Percentiles rank a stretch among this genome's conserved stretches.
Conservation (phyloP, 495 filamentous ascomycete genomes). For the Neurospora tetraspora region DNA sequence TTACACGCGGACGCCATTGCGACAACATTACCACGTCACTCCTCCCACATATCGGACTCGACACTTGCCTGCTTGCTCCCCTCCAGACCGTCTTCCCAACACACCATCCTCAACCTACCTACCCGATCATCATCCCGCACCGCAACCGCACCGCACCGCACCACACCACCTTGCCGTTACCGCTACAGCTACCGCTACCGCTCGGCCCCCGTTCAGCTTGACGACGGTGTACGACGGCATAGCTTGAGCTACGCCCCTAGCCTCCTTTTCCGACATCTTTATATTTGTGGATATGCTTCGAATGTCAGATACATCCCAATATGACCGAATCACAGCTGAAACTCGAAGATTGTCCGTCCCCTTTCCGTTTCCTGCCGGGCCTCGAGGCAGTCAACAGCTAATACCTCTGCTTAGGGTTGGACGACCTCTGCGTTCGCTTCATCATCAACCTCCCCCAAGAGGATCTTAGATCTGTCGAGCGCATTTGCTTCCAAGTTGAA, state of each 20-base stretch:
- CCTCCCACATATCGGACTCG: background rate
- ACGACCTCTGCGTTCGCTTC: constrained; percentile 91
- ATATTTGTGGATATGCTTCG: constrained; percentile 22
- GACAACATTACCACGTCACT: background rate
- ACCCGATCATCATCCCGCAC: constrained; percentile 1
- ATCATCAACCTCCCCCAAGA: constrained; percentile 90
- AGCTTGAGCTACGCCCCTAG: background rate
- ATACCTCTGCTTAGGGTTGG: constrained; percentile 55
- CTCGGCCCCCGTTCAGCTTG: background rate
- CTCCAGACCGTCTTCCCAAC: background rate
- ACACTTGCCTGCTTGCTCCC: background rate
- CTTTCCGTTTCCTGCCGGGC: background rate
- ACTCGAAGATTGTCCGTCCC: constrained; percentile 73
- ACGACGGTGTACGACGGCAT: background rate
- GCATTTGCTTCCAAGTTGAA: constrained; percentile 96
- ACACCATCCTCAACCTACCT: background rate
- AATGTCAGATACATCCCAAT: constrained; percentile 24
- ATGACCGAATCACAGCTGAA: constrained; percentile 76
- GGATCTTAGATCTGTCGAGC: constrained; percentile 79
- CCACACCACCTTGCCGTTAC: background rate
- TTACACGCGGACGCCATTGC: background rate
- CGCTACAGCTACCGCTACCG: background rate
- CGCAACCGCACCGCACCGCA: background rate
- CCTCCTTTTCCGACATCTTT: background rate
- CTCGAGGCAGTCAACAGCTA: constrained; percentile 16